Base-by-base conservation (phyloP, 2,329 filamentous ascomycete genomes). In the Epichloe gansuensis region DNA sequence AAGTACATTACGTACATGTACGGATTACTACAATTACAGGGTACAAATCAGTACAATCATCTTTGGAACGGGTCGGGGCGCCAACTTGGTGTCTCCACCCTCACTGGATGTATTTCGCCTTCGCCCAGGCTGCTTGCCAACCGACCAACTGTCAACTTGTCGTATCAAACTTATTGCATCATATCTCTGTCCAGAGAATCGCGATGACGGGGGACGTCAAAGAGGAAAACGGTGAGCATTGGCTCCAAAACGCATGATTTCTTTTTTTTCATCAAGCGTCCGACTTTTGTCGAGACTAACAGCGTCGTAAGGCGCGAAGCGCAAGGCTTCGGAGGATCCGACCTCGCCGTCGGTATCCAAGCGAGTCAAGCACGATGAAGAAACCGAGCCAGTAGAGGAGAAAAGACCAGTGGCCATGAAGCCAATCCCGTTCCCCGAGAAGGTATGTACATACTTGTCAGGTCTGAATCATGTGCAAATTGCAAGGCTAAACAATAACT, bases 341-440 rank as follows among this genome's bases (percentile, higher is more conserved):
- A 71, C 75, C 51, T 82, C 80, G 49, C 75, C 79, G 21, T 75
- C 76, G 47, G 77, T 80, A 48, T 68, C 74, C 17, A 90, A 90
- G 68, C 78, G 85, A 59, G 64, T 80, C 41, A 85, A 85, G 68
- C 73, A 75, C 35, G 63, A 66, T 17, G 57, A 57, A 12, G 59
- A 62, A 34, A 55, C 55, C 15, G 64, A 66, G 12, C 47, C 60
- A 12, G 46, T 55, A 8, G 57, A 57, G 8, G 61, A 75, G 15
- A 78, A 78, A 61, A 77, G 76, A 54, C 66, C 71, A 17, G 53
- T 51, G 5, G 67, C 66, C 6, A 74, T 77, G 58, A 82, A 82
- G 59, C 79, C 82, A 17, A 88, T 94, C 38, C 87, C 87, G 2
- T 96, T 93, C 61, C 89, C 89, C 1, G 89, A 95, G 69, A 96